Conservation (phyloP, 345 rosid genomes). For the Brassica cretica region DNA sequence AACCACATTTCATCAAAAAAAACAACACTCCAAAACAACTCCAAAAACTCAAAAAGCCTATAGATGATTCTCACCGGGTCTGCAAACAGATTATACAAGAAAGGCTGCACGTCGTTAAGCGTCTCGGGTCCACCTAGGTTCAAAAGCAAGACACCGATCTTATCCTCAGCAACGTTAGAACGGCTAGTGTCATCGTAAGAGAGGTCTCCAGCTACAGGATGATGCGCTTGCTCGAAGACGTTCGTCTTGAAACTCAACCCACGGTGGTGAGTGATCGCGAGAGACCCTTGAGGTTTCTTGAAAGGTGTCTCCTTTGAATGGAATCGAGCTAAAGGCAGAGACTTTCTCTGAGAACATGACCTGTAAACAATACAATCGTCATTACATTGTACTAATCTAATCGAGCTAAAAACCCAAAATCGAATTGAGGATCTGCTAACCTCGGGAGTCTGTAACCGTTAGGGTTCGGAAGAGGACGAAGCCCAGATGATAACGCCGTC, state of each 20-base stretch:
- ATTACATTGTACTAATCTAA: not conserved
- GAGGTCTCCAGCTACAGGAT: constrained; percentile 44
- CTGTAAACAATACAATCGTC: constrained; percentile 29
- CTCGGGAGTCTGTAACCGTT: constrained; percentile 22
- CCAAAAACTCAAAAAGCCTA: not conserved
- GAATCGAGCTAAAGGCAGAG: constrained; percentile 21
- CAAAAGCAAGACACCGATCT: constrained; percentile 77
- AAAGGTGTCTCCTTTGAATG: constrained; percentile 24
- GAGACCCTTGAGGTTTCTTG: constrained; percentile 25
- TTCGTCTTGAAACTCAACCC: constrained; percentile 43
- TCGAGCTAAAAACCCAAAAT: not conserved
- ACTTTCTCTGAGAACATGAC: constrained; percentile 25
- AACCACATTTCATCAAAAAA: not conserved
- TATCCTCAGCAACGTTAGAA: constrained; percentile 54
- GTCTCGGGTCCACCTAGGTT: constrained; percentile 92
- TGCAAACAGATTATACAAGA: constrained; percentile 86
- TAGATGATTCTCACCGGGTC: constrained; percentile 67
- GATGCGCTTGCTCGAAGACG: constrained; percentile 40
- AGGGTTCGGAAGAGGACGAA: constrained; percentile 28
- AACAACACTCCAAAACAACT: not conserved
- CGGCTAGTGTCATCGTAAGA: constrained; percentile 40
- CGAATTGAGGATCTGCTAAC: constrained; percentile 21
- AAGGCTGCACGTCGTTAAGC: constrained; percentile 81
- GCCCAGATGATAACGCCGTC: constrained; percentile 32
- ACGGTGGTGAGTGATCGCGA: constrained; percentile 1